Percentiles rank a stretch among this genome's conserved stretches.
Conservation (phyloP, 345 rosid genomes). For the Ricinus communis region DNA sequence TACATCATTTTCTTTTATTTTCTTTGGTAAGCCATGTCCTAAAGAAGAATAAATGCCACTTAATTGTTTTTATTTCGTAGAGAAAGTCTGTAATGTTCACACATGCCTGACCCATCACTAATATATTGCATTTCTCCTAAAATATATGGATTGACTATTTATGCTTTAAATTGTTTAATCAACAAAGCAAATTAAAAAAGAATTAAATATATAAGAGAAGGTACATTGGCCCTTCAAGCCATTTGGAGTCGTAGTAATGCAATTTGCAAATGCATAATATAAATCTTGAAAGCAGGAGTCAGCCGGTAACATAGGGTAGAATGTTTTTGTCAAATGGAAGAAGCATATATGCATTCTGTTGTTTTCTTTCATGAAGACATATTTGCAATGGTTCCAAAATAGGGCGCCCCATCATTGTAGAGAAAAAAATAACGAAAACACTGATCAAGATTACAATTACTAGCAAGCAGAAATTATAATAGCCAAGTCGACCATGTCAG, state of each 20-base stretch:
- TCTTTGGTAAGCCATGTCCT: too few species aligned
- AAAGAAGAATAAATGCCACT: neutral
- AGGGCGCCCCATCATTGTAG: neutral
- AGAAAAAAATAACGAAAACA: neutral
- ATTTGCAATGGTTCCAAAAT: conserved; percentile 4
- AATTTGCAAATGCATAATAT: neutral
- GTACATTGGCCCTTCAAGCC: neutral
- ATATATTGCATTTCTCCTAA: neutral
- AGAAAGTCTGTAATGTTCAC: neutral
- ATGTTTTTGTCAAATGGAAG: neutral
- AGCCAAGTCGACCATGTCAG: conserved; percentile 16
- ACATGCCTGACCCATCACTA: neutral
- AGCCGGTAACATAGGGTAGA: neutral
- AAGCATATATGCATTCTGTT: neutral
- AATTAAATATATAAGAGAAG: neutral
- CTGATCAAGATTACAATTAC: neutral
- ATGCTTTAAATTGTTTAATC: neutral
- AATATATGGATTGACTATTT: neutral
- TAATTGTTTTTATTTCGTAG: neutral
- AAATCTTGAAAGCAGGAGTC: neutral
- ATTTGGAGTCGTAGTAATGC: neutral
- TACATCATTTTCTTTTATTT: too few species aligned
- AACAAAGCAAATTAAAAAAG: neutral
- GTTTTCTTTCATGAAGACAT: neutral
- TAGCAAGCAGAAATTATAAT: neutral